These are phyloP conservation scores for Mortierella polycephala DNA, from an alignment of 371 early-diverging fungal genomes.

Conservation along the genomic window DNA sequence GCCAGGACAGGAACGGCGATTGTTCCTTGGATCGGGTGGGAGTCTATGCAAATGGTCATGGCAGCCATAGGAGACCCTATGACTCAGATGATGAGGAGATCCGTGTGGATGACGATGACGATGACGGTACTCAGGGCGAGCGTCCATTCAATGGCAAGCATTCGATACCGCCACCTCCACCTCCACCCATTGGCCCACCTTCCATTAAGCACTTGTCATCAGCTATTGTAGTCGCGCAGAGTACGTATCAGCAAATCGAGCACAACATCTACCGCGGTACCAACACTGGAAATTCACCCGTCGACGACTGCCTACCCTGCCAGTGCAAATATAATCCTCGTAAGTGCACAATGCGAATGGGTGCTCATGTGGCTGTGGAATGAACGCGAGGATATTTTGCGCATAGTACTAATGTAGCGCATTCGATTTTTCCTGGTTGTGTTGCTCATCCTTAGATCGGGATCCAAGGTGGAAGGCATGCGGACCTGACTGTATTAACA, in stretches of 20 bases:
- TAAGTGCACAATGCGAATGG: slow-evolving; percentile 21
- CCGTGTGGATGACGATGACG: slow-evolving; percentile 27
- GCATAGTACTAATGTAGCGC: no score
- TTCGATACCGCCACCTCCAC: slow-evolving; percentile 43
- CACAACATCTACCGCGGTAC: slow-evolving; percentile 75
- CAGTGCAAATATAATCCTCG: slow-evolving; percentile 81
- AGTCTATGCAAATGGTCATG: slow-evolving; percentile 12
- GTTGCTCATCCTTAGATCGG: slow-evolving; percentile 13
- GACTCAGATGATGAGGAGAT: slow-evolving; percentile 48
- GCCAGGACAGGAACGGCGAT: slow-evolving; percentile 4
- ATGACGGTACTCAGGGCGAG: slow-evolving; percentile 1
- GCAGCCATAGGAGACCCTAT: slow-evolving; percentile 6
- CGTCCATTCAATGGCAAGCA: slow-evolving; percentile 15
- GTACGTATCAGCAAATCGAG: slow-evolving; percentile 68
- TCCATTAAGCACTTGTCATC: slow-evolving; percentile 40
- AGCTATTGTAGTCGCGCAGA: slow-evolving; percentile 60
- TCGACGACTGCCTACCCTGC: slow-evolving; percentile 84
- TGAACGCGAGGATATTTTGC: no score
- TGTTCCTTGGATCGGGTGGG: neutral
- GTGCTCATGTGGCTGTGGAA: neutral
- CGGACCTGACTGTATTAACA: slow-evolving; percentile 94
- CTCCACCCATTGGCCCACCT: slow-evolving; percentile 53
- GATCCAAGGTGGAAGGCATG: slow-evolving; percentile 75
- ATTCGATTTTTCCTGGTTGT: neutral
- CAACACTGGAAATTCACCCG: slow-evolving; percentile 75